Evolutionary conservation across 1,284 basidiomycete genomes (phyloP).

Genomic region (Phylloporus sp.): DNA sequence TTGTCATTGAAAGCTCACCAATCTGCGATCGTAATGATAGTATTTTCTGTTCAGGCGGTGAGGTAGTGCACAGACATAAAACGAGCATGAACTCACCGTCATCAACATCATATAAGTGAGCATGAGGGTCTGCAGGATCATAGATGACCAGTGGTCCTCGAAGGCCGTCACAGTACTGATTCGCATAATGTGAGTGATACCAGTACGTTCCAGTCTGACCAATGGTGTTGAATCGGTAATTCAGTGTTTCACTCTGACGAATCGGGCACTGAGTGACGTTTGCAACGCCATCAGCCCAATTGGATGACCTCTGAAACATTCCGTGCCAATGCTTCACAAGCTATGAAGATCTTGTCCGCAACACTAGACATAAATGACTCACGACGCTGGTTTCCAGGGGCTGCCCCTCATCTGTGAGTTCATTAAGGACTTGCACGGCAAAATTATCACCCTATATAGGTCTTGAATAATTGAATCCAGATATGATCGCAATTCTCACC

Average conservation of each 20-base stretch:
- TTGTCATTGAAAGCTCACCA: constrained; percentile 24
- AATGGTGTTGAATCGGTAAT: constrained; percentile 25
- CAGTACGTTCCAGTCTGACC: constrained; percentile 38
- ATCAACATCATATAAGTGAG: constrained; percentile 43
- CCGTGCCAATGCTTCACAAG: constrained; percentile 41
- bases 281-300: constrained; percentile 38
- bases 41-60: constrained; percentile 23
- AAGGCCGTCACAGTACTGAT: constrained; percentile 51
- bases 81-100: constrained; percentile 29
- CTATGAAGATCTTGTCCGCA: not conserved
- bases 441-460: constrained; percentile 25
- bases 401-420: constrained; percentile 39
- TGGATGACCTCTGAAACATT: constrained; percentile 32
- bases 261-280: constrained; percentile 41
- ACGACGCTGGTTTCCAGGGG: constrained; percentile 40
- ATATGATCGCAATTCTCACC: constrained; percentile 10
- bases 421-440: constrained; percentile 33
- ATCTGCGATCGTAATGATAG: constrained; percentile 37
- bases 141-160: constrained; percentile 47
- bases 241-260: constrained; percentile 23
- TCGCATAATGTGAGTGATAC: constrained; percentile 38
- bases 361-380: not conserved
- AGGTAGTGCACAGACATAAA: not conserved
- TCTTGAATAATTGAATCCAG: not conserved
- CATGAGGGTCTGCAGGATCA: constrained; percentile 42